A percentile compares a stretch with the other conserved stretches of the same genome.
Conservation (phyloP, 2,329 filamentous ascomycete species). For the Verticillium longisporum region DNA sequence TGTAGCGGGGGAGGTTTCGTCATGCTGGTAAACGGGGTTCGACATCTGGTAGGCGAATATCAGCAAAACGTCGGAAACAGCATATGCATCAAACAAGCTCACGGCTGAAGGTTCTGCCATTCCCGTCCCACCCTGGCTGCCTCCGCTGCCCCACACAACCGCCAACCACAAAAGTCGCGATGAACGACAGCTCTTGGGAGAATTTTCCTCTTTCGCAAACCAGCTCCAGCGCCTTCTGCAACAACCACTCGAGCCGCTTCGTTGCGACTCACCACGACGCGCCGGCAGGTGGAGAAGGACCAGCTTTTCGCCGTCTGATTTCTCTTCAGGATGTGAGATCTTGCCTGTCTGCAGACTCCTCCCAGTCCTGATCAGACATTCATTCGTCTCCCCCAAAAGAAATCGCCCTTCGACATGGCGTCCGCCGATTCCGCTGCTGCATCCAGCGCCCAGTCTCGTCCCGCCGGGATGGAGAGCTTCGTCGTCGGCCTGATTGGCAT, state of each 20-base stretch:
- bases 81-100: neutral
- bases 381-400: neutral
- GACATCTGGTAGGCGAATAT: neutral
- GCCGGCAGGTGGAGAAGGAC: neutral
- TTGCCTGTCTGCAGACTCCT: constrained; percentile 7
- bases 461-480: constrained; percentile 56
- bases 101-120: neutral
- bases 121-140: neutral
- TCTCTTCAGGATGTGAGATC: constrained; percentile 12
- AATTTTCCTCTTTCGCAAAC: neutral
- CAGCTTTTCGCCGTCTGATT: neutral
- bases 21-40: neutral
- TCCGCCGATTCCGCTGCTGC: constrained; percentile 5
- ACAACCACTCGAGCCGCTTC: neutral
- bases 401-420: constrained; percentile 5
- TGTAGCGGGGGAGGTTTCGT: neutral
- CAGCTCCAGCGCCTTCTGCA: neutral
- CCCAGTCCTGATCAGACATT: neutral
- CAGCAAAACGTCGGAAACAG: neutral
- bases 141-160: neutral
- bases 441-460: constrained; percentile 17
- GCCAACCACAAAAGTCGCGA: neutral
- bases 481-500: constrained; percentile 94
- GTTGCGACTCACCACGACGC: neutral
- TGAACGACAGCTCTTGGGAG: neutral